Evolutionary conservation across 1,284 basidiomycete genomes (phyloP).

Genomic region (Ustilago loliicola): DNA sequence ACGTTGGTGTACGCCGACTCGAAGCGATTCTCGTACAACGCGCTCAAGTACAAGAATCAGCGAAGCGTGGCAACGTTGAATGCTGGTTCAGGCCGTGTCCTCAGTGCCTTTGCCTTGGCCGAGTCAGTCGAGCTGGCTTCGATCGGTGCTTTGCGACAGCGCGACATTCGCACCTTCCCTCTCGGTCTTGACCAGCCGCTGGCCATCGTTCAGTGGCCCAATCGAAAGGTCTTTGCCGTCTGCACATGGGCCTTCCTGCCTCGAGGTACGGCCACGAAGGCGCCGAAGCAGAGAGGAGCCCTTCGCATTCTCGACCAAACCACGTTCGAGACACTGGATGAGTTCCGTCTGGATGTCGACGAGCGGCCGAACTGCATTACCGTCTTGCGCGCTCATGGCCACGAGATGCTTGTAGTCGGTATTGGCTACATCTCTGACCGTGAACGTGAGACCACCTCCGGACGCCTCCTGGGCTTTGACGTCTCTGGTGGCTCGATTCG

Average conservation of each 20-base stretch:
- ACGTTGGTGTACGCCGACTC: slow-evolving; percentile 63
- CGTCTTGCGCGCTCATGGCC: slow-evolving; percentile 22
- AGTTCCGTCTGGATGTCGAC: slow-evolving; percentile 44
- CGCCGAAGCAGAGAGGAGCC: slow-evolving; percentile 24
- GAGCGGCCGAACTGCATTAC: slow-evolving; percentile 64
- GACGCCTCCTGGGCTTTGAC: slow-evolving; percentile 55
- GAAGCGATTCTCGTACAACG: slow-evolving; percentile 63
- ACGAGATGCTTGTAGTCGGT: slow-evolving; percentile 56
- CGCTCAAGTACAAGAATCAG: slow-evolving; percentile 61
- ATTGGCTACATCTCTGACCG: slow-evolving; percentile 53
- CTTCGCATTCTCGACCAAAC: slow-evolving; percentile 34
- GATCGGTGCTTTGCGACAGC: slow-evolving; percentile 62
- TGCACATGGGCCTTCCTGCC: slow-evolving; percentile 51
- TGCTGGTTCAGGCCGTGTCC: slow-evolving; percentile 18
- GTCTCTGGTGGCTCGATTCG: slow-evolving; percentile 31
- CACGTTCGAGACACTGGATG: slow-evolving; percentile 33
- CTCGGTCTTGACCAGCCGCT: slow-evolving; percentile 70
- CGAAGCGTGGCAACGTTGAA: slow-evolving; percentile 47
- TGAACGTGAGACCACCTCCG: slow-evolving; percentile 46
- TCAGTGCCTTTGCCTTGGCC: slow-evolving; percentile 53
- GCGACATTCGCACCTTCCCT: slow-evolving; percentile 68
- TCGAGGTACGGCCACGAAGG: slow-evolving; percentile 31
- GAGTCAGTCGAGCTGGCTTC: slow-evolving; percentile 56
- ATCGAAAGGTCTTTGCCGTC: slow-evolving; percentile 42
- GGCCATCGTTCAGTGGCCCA: slow-evolving; percentile 60